Percentiles rank a stretch among this genome's conserved stretches.
These are phyloP conservation scores for Crithidia brevicula DNA, from an alignment of 208 protist genomes.

Conservation along the genomic window DNA sequence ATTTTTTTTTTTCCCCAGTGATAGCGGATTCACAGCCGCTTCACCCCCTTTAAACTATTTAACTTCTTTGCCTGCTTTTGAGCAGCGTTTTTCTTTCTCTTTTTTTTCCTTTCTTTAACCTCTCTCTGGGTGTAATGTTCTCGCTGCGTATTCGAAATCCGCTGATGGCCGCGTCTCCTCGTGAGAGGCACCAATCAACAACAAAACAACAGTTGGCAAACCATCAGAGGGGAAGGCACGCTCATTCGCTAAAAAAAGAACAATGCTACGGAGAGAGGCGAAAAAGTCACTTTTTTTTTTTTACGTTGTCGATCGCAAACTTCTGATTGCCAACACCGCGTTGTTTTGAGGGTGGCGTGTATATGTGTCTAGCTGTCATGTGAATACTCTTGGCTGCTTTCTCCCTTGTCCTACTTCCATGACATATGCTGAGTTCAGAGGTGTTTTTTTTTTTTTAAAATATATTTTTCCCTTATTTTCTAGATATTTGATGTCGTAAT, in stretches of 20 bases:
- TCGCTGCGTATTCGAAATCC: background rate
- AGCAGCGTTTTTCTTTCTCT: conserved; percentile 1
- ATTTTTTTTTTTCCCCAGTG: no score
- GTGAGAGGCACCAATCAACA: no score
- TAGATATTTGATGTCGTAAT: no score
- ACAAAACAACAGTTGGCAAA: no score
- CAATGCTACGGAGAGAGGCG: no score
- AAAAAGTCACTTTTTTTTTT: background rate
- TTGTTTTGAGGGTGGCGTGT: no score
- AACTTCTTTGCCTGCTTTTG: no score
- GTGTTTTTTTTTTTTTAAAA: background rate
- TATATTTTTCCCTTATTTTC: background rate
- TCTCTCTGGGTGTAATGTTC: background rate
- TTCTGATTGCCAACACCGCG: background rate
- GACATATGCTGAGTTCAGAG: background rate
- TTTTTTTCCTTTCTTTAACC: conserved; percentile 3
- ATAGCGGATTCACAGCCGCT: no score
- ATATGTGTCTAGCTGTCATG: background rate
- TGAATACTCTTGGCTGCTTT: background rate
- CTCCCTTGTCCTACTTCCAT: background rate
- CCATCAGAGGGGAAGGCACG: no score
- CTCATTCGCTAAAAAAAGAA: no score
- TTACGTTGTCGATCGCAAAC: background rate
- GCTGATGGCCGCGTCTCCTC: background rate
- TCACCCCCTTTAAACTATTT: no score